phyloP scores from a whole-genome alignment of 441 rosid genomes.

The Euphorbia schlechtendalii region DNA sequence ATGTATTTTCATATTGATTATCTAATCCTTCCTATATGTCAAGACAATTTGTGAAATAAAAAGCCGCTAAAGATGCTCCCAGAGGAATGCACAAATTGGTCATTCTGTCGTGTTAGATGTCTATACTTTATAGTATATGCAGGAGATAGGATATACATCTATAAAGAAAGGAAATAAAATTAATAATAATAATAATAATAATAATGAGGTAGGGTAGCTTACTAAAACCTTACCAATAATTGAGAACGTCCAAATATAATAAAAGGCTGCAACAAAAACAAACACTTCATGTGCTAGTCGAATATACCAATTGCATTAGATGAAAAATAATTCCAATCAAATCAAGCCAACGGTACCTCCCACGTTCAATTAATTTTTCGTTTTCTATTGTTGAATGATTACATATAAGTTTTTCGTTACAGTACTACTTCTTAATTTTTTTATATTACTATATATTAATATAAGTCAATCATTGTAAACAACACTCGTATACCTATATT shows the following conservation, averaged over 20 bases:
- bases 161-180: not conserved
- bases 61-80: not conserved
- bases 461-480: too few relatives aligned
- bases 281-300: not conserved
- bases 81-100: not conserved
- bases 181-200: too few relatives aligned
- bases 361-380: not conserved
- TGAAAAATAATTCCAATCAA: not conserved
- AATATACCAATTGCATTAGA: not conserved
- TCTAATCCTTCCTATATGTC: too few relatives aligned
- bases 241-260: slow-evolving; percentile 1
- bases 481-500: too few relatives aligned
- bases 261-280: not conserved
- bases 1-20: too few relatives aligned
- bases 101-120: not conserved
- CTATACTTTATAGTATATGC: not conserved
- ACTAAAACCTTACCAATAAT: not conserved
- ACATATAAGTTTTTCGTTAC: too few relatives aligned
- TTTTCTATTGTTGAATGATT: not conserved
- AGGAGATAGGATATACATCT: not conserved
- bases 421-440: too few relatives aligned
- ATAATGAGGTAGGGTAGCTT: not conserved
- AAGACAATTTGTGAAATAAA: not conserved
- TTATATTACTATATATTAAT: too few relatives aligned
- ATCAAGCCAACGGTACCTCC: not conserved